Evolutionary conservation across 106 monocot genomes (phyloP).

Genomic region (Dioscorea dumetorum): DNA sequence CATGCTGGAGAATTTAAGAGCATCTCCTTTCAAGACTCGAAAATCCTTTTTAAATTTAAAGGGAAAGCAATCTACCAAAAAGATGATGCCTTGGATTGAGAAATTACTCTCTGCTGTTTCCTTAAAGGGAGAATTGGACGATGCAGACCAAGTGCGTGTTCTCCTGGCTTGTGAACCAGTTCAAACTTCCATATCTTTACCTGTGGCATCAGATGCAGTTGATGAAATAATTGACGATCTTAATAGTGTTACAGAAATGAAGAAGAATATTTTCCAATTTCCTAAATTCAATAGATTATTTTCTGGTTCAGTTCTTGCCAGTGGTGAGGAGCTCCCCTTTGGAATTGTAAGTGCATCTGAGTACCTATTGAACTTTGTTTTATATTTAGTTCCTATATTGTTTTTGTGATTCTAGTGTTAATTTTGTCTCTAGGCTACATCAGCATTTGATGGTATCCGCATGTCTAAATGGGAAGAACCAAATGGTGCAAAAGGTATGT

Average conservation of each 20-base stretch:
- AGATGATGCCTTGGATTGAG: constrained; percentile 24
- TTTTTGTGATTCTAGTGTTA: constrained; percentile 3
- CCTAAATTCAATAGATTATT: constrained; percentile 52
- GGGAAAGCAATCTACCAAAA: constrained; percentile 19
- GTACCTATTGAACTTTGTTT: background rate
- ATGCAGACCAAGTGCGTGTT: constrained; percentile 34
- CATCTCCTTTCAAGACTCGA: constrained; percentile 43
- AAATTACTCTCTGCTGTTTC: constrained; percentile 54
- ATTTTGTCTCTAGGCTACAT: constrained; percentile 43
- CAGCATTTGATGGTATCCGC: constrained; percentile 82
- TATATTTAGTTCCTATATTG: background rate
- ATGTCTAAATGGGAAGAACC: constrained; percentile 93
- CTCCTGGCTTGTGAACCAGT: constrained; percentile 50
- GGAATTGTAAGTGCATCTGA: constrained; percentile 61
- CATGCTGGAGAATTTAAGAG: constrained; percentile 53
- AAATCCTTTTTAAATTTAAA: constrained; percentile 31
- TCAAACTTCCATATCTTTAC: constrained; percentile 74
- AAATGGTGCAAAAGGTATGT: constrained; percentile 85
- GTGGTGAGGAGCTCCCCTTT: constrained; percentile 87
- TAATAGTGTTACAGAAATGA: constrained; percentile 4
- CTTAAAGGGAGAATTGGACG: constrained; percentile 37
- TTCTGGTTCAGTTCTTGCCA: constrained; percentile 71
- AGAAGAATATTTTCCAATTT: constrained; percentile 23
- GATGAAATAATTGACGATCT: constrained; percentile 50
- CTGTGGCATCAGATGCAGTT: constrained; percentile 64